phyloP scores from a whole-genome alignment of 2,329 filamentous ascomycete species.

The Verticillium zaregamsianum region DNA sequence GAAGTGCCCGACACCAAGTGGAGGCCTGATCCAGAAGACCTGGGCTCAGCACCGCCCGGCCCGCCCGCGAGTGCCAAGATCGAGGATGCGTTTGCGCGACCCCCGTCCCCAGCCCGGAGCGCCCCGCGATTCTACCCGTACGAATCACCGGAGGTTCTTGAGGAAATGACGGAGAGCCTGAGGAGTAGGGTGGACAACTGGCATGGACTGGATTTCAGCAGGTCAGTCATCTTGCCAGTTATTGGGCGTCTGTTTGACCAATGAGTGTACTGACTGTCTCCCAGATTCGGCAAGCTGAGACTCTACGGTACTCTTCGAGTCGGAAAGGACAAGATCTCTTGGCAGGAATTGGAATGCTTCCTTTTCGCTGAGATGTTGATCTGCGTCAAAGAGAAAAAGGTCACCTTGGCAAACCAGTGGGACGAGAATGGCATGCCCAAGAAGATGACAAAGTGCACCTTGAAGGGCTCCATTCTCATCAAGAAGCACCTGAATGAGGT shows the following conservation, averaged over 20 bases:
- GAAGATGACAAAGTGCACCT: conserved; percentile 72
- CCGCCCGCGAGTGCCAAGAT: conserved; percentile 36
- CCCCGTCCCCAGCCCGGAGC: conserved; percentile 56
- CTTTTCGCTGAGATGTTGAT: conserved; percentile 99
- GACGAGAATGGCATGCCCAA: conserved; percentile 54
- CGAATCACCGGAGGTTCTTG: conserved; percentile 71
- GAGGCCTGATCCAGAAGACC: conserved; percentile 78
- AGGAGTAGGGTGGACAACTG: conserved; percentile 92
- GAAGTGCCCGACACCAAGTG: conserved; percentile 93
- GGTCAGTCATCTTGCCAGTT: conserved; percentile 39
- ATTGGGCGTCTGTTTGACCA: neutral
- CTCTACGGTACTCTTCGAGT: conserved; percentile 87
- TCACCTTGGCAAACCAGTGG: conserved; percentile 58
- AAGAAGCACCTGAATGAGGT: conserved; percentile 96
- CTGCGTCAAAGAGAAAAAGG: conserved; percentile 96
- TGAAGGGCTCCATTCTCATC: conserved; percentile 97
- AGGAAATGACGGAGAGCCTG: conserved; percentile 82
- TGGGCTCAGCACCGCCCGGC: conserved; percentile 49
- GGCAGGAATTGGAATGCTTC: conserved; percentile 97
- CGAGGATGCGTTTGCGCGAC: conserved; percentile 50
- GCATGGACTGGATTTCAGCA: conserved; percentile 90
- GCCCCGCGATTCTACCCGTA: conserved; percentile 63
- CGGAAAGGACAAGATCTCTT: conserved; percentile 92
- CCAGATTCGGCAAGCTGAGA: conserved; percentile 83
- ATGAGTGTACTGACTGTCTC: conserved; percentile 20